Base-by-base conservation (phyloP, 345 rosid species). In the Camelina hispida region DNA sequence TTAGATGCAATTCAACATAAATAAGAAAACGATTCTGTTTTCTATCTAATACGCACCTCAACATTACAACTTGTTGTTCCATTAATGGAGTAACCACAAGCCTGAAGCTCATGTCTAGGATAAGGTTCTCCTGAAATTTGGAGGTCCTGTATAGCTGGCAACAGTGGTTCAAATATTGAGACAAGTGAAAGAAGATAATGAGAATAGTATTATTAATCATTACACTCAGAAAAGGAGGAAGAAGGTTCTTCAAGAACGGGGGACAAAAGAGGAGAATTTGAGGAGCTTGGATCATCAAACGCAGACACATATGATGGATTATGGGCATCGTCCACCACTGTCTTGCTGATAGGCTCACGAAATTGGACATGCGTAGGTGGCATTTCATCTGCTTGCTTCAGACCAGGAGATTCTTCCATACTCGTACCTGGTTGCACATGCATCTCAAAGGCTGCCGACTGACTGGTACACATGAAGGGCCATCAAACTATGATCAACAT, bases 11-110 rank as follows among this genome's bases (percentile, higher is more conserved):
- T 52, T 68, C 46, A 61, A 35, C 13, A 52, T 9, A 67, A 53
- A 35, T 15, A 68, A 52, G 37, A 67, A 67, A 72, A 11, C 17
- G 16, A 48, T 53, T 15, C 62, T 60, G 14, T 79, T 20, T 16
- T 34, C 40, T 67, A n/a, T 38, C 17, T n/a, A 71, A 78, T 59
- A 60, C 53, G 37, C 78, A 91, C 99, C 98, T 96, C 98, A 76
- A 96, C 93, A 78, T 96, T 96, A 87, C 99, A 96, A 76, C 96
- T 93, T 69, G 96, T 96, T 63, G 99, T 96, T 85, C 99, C 99
- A 86, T 96, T 89, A 66, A 87, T 82, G 65, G 99, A 96, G 80
- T 73, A 93, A 77, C 99, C 99, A 66, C 84, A 84, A 35, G 99
- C 99, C 86, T 89, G 97, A 71, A 96, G 97, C 78, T 89, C 95